Conservation (phyloP, 805 yeast species). For the Metschnikowia hibisci region DNA sequence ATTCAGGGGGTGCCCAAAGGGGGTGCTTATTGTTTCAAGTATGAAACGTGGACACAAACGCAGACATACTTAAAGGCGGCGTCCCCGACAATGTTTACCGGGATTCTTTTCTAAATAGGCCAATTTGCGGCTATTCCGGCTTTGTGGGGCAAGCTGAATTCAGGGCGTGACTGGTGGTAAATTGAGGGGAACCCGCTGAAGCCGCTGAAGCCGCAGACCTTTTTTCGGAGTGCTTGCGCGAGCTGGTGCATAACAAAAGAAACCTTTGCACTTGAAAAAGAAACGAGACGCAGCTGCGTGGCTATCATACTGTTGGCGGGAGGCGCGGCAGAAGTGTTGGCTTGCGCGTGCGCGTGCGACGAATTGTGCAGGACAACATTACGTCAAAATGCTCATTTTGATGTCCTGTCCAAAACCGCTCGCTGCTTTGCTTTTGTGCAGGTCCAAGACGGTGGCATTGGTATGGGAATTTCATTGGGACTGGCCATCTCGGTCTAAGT, state of each 20-base stretch:
- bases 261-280: not conserved
- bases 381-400: no score
- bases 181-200: not conserved
- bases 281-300: not conserved
- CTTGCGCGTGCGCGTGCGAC: no score
- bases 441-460: no score
- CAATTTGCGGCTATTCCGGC: not conserved
- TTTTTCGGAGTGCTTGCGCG: not conserved
- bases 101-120: not conserved
- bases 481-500: no score
- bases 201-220: conserved; percentile 2
- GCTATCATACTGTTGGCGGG: no score
- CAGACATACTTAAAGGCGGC: not conserved
- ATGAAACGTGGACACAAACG: conserved; percentile 1
- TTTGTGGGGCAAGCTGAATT: not conserved
- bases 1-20: not conserved
- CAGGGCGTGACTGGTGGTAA: not conserved
- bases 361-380: no score
- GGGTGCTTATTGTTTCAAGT: not conserved
- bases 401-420: no score
- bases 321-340: no score
- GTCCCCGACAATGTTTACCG: not conserved
- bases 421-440: no score
- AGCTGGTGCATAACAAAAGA: not conserved
- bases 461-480: no score